Evolutionary conservation across 2,329 filamentous ascomycete species (phyloP).

Genomic region (Penicillium sp.): DNA sequence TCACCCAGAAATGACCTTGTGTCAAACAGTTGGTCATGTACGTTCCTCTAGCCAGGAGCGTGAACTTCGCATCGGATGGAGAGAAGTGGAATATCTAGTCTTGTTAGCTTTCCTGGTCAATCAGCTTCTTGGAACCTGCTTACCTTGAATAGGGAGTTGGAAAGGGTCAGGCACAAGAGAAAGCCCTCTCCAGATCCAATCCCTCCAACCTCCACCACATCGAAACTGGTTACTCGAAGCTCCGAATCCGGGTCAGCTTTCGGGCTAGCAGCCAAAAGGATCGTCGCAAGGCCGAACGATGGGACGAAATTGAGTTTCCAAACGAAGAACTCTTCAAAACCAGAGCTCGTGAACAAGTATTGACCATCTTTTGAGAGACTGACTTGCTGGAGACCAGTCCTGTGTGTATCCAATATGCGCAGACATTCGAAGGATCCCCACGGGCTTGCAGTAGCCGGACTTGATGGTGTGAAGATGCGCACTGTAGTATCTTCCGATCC

Average conservation of each 20-base stretch:
- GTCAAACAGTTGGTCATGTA: conserved; percentile 77
- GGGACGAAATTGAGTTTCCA: conserved; percentile 67
- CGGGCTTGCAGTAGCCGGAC: conserved; percentile 6
- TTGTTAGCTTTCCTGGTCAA: conserved; percentile 11
- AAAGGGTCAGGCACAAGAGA: conserved; percentile 70
- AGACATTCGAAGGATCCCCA: conserved; percentile 49
- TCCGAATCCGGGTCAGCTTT: conserved; percentile 57
- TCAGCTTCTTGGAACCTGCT: conserved; percentile 6
- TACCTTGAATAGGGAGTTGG: conserved; percentile 74
- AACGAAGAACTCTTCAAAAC: conserved; percentile 83
- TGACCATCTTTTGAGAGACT: conserved; percentile 66
- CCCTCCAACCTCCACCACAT: conserved; percentile 47
- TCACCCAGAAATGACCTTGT: conserved; percentile 50
- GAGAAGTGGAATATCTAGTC: conserved; percentile 48
- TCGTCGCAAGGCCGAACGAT: conserved; percentile 52
- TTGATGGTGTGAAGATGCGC: conserved; percentile 57
- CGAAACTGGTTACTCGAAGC: conserved; percentile 78
- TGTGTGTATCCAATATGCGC: conserved; percentile 71
- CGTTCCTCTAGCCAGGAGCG: conserved; percentile 51
- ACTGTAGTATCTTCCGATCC: conserved; percentile 72
- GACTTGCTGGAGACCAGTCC: conserved; percentile 77
- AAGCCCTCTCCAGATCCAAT: conserved; percentile 40
- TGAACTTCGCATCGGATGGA: conserved; percentile 28
- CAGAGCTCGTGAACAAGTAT: conserved; percentile 81
- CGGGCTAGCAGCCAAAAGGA: conserved; percentile 52